Conservation (phyloP, 129 eudicot species). For the Lactuca saligna region DNA sequence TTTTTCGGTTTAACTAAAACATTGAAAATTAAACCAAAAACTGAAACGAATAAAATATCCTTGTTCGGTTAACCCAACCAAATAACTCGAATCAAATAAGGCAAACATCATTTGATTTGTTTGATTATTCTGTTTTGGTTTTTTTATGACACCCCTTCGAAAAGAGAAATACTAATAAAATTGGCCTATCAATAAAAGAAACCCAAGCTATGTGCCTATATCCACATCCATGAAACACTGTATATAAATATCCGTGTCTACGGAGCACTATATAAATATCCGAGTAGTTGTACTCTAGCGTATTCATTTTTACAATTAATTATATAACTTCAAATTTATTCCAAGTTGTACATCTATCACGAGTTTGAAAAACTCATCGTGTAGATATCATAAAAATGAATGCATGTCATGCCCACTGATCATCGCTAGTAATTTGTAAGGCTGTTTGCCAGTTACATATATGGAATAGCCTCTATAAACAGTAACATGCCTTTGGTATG, state of each 20-base stretch:
- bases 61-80: too few species aligned
- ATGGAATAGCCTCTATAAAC: background rate
- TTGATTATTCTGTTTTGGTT: too few species aligned
- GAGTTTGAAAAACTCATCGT: background rate
- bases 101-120: too few species aligned
- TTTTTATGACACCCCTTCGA: too few species aligned
- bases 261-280: background rate
- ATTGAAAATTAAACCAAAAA: too few species aligned
- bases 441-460: background rate
- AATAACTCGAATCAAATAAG: too few species aligned
- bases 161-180: too few species aligned
- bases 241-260: background rate
- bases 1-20: too few species aligned
- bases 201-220: background rate
- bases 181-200: conserved; percentile 17
- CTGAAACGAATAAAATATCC: too few species aligned
- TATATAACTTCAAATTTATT: conserved; percentile 15
- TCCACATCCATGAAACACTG: conserved; percentile 13
- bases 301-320: conserved; percentile 17
- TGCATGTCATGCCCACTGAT: background rate
- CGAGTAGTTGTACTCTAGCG: background rate
- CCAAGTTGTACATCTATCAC: conserved; percentile 13
- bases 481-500: background rate
- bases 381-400: background rate
- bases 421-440: background rate